These are phyloP conservation scores for Quercus suber DNA, from an alignment of 306 rosid genomes.

Conservation along the genomic window DNA sequence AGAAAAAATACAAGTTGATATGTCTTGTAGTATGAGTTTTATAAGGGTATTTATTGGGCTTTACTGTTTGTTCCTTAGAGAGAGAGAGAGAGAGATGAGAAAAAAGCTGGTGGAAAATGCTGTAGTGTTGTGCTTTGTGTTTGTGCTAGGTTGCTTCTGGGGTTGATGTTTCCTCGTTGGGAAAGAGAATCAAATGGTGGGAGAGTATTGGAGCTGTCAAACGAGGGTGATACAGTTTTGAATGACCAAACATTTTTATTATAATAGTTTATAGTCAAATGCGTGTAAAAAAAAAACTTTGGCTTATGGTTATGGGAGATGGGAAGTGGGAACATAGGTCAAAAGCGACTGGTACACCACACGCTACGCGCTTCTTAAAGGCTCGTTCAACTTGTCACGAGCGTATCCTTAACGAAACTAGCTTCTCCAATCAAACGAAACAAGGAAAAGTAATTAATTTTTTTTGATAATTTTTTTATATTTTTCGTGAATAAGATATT, in stretches of 20 bases:
- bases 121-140: too few relatives aligned
- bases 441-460: neutral
- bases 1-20: neutral
- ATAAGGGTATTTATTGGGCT: neutral
- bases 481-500: too few relatives aligned
- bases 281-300: neutral
- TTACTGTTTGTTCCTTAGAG: too few relatives aligned
- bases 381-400: too few relatives aligned
- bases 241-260: too few relatives aligned
- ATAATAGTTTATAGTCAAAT: neutral
- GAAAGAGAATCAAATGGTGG: neutral
- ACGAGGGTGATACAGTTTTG: neutral
- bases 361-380: neutral
- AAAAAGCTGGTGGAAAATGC: neutral
- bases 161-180: neutral
- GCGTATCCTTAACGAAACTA: too few relatives aligned
- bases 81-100: neutral
- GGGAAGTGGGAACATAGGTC: neutral
- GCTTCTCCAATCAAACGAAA: too few relatives aligned
- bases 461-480: neutral
- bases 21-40: neutral
- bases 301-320: too few relatives aligned
- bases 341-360: neutral
- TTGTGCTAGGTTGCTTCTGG: neutral
- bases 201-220: constrained; percentile 17